These are phyloP conservation scores for Aspergillus olivimuriae DNA, from an alignment of 495 filamentous ascomycete genomes.

Conservation along the genomic window DNA sequence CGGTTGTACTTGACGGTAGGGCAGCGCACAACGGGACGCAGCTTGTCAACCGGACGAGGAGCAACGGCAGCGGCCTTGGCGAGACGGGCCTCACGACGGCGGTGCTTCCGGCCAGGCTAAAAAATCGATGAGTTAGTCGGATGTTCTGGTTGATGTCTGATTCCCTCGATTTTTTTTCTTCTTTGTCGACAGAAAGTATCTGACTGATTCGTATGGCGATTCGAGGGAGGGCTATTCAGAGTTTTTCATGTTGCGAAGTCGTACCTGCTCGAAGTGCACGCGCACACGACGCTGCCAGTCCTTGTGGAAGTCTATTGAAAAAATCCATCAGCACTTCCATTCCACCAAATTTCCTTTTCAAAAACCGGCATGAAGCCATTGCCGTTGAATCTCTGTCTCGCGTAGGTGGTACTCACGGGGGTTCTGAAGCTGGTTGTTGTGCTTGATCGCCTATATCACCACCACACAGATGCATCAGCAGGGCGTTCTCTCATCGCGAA, in stretches of 20 bases:
- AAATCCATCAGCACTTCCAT: slow-evolving; percentile 23
- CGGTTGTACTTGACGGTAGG: slow-evolving; percentile 98
- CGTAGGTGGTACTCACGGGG: slow-evolving; percentile 96
- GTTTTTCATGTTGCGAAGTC: slow-evolving; percentile 24
- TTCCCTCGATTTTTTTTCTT: background rate
- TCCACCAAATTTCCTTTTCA: too few relatives aligned
- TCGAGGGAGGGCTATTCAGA: slow-evolving; percentile 15
- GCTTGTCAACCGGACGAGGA: slow-evolving; percentile 93
- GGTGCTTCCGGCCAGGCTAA: slow-evolving; percentile 91
- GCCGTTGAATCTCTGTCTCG: too few relatives aligned
- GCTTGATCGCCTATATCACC: slow-evolving; percentile 81
- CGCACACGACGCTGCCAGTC: slow-evolving; percentile 99
- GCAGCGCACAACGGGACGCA: slow-evolving; percentile 92
- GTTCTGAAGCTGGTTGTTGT: slow-evolving; percentile 98
- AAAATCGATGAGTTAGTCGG: slow-evolving; percentile 25
- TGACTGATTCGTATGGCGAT: slow-evolving; percentile 13
- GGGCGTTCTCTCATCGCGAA: background rate
- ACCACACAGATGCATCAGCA: slow-evolving; percentile 29
- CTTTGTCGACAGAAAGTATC: background rate
- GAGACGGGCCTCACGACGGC: slow-evolving; percentile 81
- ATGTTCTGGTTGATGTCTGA: background rate
- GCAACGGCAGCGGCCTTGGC: slow-evolving; percentile 90
- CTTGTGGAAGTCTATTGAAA: slow-evolving; percentile 90
- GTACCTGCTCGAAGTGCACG: slow-evolving; percentile 99
- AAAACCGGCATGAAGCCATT: too few relatives aligned